Evolutionary conservation across 2,329 filamentous ascomycete genomes (phyloP).

Genomic region (Nothophaeocryptopus gaeumannii): DNA sequence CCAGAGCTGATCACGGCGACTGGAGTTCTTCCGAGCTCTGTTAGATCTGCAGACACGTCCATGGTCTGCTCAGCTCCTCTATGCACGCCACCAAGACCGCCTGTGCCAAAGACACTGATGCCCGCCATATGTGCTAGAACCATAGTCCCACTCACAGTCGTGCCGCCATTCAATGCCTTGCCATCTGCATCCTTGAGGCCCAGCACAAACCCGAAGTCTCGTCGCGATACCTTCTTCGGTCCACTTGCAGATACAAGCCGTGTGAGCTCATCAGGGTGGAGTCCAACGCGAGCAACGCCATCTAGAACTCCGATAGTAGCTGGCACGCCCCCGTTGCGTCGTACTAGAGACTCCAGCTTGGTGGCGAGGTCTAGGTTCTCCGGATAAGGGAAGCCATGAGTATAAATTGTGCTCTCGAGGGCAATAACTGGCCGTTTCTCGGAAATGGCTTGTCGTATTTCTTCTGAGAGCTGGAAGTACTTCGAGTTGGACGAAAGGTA

Average conservation of each 20-base stretch:
- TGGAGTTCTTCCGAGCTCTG: conserved; percentile 83
- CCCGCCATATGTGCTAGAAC: conserved; percentile 80
- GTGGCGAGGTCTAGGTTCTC: conserved; percentile 73
- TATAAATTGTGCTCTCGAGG: conserved; percentile 95
- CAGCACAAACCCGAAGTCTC: conserved; percentile 79
- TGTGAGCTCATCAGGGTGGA: conserved; percentile 68
- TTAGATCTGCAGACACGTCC: conserved; percentile 94
- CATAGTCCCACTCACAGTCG: conserved; percentile 92
- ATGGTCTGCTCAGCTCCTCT: conserved; percentile 80
- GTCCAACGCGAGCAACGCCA: conserved; percentile 77
- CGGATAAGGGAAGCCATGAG: conserved; percentile 74
- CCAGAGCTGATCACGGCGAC: conserved; percentile 87
- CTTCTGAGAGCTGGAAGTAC: conserved; percentile 69
- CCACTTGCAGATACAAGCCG: conserved; percentile 61
- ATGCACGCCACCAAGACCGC: conserved; percentile 91
- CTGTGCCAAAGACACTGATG: conserved; percentile 90
- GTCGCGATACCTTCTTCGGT: conserved; percentile 78
- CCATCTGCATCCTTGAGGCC: conserved; percentile 69
- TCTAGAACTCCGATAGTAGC: conserved; percentile 87
- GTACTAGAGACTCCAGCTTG: conserved; percentile 76
- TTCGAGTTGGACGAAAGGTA: conserved; percentile 15
- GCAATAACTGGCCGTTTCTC: conserved; percentile 81
- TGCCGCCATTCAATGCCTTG: conserved; percentile 76
- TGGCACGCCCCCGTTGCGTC: conserved; percentile 76
- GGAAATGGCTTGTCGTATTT: conserved; percentile 73